Evolutionary conservation across 257 asterid species (phyloP), one percentile per base, ranked within the genome.

Genomic region (Solanum acaule): DNA sequence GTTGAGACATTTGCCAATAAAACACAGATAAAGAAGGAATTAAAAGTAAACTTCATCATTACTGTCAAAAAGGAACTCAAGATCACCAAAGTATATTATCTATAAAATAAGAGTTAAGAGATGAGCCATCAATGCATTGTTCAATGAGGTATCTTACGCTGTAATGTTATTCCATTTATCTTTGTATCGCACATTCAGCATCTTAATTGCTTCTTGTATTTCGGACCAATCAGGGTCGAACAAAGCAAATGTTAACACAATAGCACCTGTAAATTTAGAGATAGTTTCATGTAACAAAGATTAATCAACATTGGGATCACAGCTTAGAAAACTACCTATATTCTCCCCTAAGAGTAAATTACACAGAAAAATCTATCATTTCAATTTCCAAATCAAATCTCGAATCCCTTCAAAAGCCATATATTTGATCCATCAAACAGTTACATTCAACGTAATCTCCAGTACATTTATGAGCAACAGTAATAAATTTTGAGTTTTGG

Each of bases 161-260:
- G 23, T 56, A 90, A 85, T 90, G 42, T 92, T 89, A 83, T 89
- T 89, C 99, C 98, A 93, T 8, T 90, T 88, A 71, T 85, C 90
- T 89, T 89, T 88, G 89, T 93, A 96, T 88, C 86, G 93, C 86
- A 86, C 79, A 93, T 94, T 91, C 92, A 96, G 89, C 86, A 94
- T 93, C 90, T 90, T 90, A 86, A 96, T 94, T 84, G 92, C 92
- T 89, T 93, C 95, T 91, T 90, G 93, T 86, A 77, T 92, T 87
- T 86, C 83, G 59, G 89, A 87, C 98, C 99, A 94, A 68, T 72
- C 85, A 87, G 92, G 90, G 75, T 93, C 94, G 85, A 86, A 86
- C 86, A 95, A 89, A 86, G 92, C 90, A 92, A 95, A 91, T 82
- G 90, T 93, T 56, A 96, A 89, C 90, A 92, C 90, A 84, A 88